These are phyloP conservation scores for Lactarius evosmus DNA, from an alignment of 768 basidiomycete genomes.

Conservation along the genomic window DNA sequence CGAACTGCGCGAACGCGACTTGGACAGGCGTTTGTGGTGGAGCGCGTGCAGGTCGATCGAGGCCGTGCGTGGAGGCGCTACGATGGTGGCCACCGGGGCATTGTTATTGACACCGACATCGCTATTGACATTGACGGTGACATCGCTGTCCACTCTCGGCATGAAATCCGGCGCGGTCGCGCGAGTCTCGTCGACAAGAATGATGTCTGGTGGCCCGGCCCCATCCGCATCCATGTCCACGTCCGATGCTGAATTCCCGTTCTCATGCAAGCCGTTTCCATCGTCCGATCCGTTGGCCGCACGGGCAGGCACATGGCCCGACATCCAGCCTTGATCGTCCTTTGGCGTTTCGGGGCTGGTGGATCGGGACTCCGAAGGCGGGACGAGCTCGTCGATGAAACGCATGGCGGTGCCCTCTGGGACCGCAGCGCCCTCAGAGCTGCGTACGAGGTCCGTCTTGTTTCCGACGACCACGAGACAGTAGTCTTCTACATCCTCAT, in stretches of 20 bases:
- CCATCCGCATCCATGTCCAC: background rate
- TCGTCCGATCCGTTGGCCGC: constrained; percentile 4
- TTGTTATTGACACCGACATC: constrained; percentile 1
- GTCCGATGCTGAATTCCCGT: background rate
- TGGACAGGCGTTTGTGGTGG: constrained; percentile 36
- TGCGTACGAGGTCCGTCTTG: constrained; percentile 58
- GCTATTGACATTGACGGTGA: constrained; percentile 8
- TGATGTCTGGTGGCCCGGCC: background rate
- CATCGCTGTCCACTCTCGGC: constrained; percentile 26
- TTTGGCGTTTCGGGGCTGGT: constrained; percentile 14
- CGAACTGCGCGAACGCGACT: constrained; percentile 47
- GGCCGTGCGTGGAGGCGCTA: constrained; percentile 31
- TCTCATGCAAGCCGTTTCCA: background rate
- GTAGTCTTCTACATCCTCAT: constrained; percentile 58
- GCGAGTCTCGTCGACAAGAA: constrained; percentile 10
- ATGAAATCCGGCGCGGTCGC: background rate
- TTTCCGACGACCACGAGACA: constrained; percentile 74
- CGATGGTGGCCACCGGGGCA: constrained; percentile 1
- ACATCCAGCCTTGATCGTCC: constrained; percentile 8
- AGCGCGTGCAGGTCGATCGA: constrained; percentile 36
- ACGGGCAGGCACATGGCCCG: background rate
- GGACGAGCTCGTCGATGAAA: constrained; percentile 56
- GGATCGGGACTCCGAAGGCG: constrained; percentile 25
- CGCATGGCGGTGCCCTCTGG: constrained; percentile 45
- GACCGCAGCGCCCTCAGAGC: constrained; percentile 29